A percentile compares a stretch with the other conserved stretches of the same genome.
These are phyloP conservation scores for Davidsoniella neocaledoniae DNA, from an alignment of 2,329 filamentous ascomycete genomes.

Conservation along the genomic window DNA sequence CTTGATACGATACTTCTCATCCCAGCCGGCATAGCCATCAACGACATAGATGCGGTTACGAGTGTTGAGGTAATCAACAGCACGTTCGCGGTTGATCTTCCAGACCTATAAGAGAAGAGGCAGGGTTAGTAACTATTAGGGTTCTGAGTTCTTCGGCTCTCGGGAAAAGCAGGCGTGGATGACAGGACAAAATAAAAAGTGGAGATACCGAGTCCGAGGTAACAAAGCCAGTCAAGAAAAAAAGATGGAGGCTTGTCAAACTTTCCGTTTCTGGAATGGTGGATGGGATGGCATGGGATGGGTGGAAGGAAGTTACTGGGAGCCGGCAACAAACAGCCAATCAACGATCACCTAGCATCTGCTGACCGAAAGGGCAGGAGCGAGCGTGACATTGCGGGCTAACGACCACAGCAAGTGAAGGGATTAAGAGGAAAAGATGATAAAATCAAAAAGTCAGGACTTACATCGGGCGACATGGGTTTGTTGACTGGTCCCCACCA, in stretches of 20 bases:
- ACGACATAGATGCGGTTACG: conserved; percentile 97
- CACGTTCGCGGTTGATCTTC: conserved; percentile 98
- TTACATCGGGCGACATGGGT: conserved; percentile 92
- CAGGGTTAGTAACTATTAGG: conserved; percentile 4
- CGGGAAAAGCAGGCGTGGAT: conserved; percentile 1
- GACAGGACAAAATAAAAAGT: not conserved
- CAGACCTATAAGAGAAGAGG: conserved; percentile 51
- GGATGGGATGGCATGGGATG: no score
- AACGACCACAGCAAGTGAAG: no score
- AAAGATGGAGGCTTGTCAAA: no score
- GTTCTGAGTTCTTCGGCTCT: not conserved
- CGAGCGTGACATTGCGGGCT: no score
- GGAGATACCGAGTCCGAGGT: no score
- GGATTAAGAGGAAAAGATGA: no score
- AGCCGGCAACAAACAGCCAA: no score
- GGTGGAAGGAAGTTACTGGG: no score
- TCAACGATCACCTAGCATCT: no score
- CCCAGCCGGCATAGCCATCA: conserved; percentile 95
- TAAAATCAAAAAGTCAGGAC: not conserved
- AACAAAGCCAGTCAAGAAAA: no score
- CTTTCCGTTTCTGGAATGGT: no score
- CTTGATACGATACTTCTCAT: conserved; percentile 92
- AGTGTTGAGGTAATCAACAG: conserved; percentile 97
- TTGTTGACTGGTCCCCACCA: conserved; percentile 99
- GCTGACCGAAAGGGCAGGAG: no score